Evolutionary conservation across 225 moss, liverwort and hornwort genomes (phyloP).

Genomic region (Lunularia cruciata): DNA sequence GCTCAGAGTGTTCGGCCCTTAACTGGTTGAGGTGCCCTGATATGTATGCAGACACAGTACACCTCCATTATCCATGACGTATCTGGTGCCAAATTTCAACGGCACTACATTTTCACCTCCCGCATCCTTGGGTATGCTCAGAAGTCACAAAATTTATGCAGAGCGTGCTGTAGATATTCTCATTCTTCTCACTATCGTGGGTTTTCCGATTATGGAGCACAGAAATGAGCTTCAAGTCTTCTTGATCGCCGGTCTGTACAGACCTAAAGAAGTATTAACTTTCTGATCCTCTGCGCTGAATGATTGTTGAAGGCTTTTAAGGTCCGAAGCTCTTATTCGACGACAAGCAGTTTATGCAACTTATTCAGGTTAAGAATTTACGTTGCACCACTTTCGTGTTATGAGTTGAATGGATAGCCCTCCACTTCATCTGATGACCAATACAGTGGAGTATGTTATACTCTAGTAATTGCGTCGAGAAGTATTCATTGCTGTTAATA

Average conservation of each 20-base stretch:
- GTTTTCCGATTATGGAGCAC: background rate
- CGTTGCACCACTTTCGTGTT: background rate
- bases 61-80: constrained; percentile 78
- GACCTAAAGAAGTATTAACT: too few relatives aligned
- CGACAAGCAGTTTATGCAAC: constrained; percentile 55
- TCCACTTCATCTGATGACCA: too few relatives aligned
- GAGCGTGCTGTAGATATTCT: background rate
- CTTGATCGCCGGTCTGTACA: too few relatives aligned
- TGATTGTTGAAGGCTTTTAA: constrained; percentile 42
- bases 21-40: background rate
- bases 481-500: too few relatives aligned
- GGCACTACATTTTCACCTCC: constrained; percentile 60
- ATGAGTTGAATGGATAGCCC: too few relatives aligned
- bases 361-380: constrained; percentile 5
- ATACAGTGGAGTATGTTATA: background rate
- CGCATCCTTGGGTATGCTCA: constrained; percentile 36
- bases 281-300: background rate
- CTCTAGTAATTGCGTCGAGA: background rate
- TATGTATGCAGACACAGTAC: constrained; percentile 50
- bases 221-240: too few relatives aligned
- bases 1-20: background rate
- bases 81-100: constrained; percentile 63
- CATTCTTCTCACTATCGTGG: background rate
- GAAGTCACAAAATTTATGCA: background rate
- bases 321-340: constrained; percentile 59